Base-by-base conservation (phyloP, 164 flowering plant species). In the Kingdonia uniflora region DNA sequence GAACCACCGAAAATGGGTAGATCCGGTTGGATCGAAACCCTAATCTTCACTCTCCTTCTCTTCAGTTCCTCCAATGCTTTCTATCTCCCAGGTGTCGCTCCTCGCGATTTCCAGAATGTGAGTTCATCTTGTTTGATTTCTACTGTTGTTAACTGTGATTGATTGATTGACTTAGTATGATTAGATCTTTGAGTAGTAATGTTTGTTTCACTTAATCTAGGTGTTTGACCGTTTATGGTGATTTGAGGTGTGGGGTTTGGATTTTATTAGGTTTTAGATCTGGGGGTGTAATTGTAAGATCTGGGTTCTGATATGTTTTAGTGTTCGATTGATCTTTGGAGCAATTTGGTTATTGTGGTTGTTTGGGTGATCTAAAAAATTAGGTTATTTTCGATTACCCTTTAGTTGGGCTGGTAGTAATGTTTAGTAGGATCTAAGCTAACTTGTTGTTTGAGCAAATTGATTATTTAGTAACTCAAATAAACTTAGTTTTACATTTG, bases 51-150 rank as follows among this genome's bases (percentile, higher is more conserved):
- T 22, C 47, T 60, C 25, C 64, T 71, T n/a, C 25, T 42, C 15
- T 45, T 70, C 21, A 5, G 58, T 23, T 49, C 62, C 19, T 35
- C 58, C 4, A 50, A 68, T 19, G 65, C 76, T 11, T 77, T 77
- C 56, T 77, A 77, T 37, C 76, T 77, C 19, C 81, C 81, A 11
- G 81, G 81, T 45, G 81, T 77, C 39, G 76, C 79, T 20, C 81
- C 79, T 63, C 78, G 69, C 38, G 81, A 77, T 60, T 77, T 77
- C 54, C 66, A 50, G 39, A 52, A 37, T 67, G 81, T 76, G 50
- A 46, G 48, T 40, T 19, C 21, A 35, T 63, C 57, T 43, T 24
- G 29, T 42, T 26, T n/a, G 39, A 25, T 14, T 16, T 48, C 17
- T 1, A 11, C 19, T 16, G 8, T 8, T 0, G 19, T 20, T 2